Conservation (phyloP, 2,329 filamentous ascomycete species). For the Penicillium sp. region DNA sequence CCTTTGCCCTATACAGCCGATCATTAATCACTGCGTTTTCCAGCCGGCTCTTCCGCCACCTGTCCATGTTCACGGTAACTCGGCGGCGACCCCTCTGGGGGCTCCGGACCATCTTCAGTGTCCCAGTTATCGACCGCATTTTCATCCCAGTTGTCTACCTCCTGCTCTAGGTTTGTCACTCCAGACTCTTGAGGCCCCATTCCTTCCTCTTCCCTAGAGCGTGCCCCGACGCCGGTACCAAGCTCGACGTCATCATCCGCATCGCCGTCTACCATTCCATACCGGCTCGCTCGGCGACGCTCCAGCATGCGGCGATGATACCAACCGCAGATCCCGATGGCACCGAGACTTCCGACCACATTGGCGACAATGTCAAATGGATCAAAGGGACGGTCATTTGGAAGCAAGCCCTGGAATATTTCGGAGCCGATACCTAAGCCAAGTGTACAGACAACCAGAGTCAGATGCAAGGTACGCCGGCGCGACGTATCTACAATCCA, state of each 20-base stretch:
- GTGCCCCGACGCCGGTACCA: constrained; percentile 55
- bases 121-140: constrained; percentile 73
- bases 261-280: constrained; percentile 65
- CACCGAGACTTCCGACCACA: constrained; percentile 74
- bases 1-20: neutral
- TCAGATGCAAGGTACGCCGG: constrained; percentile 81
- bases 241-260: constrained; percentile 72
- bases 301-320: constrained; percentile 97
- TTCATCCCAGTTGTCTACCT: constrained; percentile 94
- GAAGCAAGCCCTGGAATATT: constrained; percentile 66
- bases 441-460: constrained; percentile 77
- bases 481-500: constrained; percentile 94
- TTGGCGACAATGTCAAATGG: constrained; percentile 87
- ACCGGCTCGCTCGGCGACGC: constrained; percentile 73
- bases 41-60: constrained; percentile 2
- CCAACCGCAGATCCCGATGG: constrained; percentile 77
- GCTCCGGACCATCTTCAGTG: constrained; percentile 54
- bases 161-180: constrained; percentile 71
- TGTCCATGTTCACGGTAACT: constrained; percentile 21
- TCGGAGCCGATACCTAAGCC: constrained; percentile 60
- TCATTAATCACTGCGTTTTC: constrained; percentile 40
- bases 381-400: constrained; percentile 74
- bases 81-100: constrained; percentile 25
- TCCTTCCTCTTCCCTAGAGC: constrained; percentile 40
- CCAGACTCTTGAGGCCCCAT: constrained; percentile 66